These are phyloP conservation scores for Xerocomus minutiporus DNA, from an alignment of 1,284 basidiomycete species.

Conservation along the genomic window DNA sequence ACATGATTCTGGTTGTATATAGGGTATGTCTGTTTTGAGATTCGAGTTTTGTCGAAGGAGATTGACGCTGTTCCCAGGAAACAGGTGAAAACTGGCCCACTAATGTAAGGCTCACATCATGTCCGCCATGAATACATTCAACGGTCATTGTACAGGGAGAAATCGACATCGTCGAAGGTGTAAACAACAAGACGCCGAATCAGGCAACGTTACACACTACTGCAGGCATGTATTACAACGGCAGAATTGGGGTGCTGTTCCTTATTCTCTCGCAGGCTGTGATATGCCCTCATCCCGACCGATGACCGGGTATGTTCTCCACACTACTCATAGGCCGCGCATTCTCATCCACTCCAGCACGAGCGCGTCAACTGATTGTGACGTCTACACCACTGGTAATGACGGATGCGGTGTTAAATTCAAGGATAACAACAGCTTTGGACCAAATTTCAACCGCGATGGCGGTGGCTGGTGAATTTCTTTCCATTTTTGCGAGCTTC, in stretches of 20 bases:
- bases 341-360: slow-evolving; percentile 30
- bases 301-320: slow-evolving; percentile 46
- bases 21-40: background rate
- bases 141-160: slow-evolving; percentile 37
- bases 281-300: slow-evolving; percentile 48
- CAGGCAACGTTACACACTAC: slow-evolving; percentile 61
- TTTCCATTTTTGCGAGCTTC: background rate
- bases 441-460: background rate
- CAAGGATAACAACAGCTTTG: slow-evolving; percentile 1
- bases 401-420: background rate
- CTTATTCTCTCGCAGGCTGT: slow-evolving; percentile 42
- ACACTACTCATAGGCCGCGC: background rate
- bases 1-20: background rate
- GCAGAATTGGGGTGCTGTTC: background rate
- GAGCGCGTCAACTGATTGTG: background rate
- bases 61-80: slow-evolving; percentile 12
- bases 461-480: slow-evolving; percentile 7
- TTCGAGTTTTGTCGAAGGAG: background rate
- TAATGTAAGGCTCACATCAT: background rate
- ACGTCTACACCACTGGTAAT: background rate
- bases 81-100: slow-evolving; percentile 18
- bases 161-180: slow-evolving; percentile 67
- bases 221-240: slow-evolving; percentile 11
- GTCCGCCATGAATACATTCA: background rate
- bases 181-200: slow-evolving; percentile 55